Evolutionary conservation across 2,329 filamentous ascomycete species (phyloP), one percentile per base, ranked within the genome.

Genomic region (Penicillium sp.): DNA sequence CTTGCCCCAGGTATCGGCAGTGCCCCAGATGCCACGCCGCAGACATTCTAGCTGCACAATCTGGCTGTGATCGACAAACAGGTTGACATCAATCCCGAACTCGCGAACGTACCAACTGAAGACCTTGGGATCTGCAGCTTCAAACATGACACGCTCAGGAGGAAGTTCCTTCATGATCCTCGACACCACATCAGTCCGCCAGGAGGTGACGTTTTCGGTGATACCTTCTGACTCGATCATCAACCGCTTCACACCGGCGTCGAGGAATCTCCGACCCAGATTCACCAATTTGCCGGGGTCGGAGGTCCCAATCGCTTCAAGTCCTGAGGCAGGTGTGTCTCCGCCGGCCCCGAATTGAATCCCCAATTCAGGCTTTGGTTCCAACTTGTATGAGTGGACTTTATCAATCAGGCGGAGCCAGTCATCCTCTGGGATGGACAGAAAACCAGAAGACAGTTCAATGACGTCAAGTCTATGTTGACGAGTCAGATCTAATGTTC

Each of bases 211-310:
- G 50, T 83, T 84, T 71, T 83, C 81, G 0, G 81, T 84, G 60
- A 84, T 84, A 0, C 81, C 81, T 68, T 84, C 81, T n/a, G 80
- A 82, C 64, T 85, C 81, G 53, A 83, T 81, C 81, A 84, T 84
- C 62, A 84, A 73, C 9, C 80, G 71, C 66, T 83, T 81, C 3
- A 84, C 80, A 0, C 81, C 81, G 0, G 74, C 77, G 18, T 79
- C 73, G 16, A 83, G 72, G 59, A 84, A 84, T 40, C 72, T 71
- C 56, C 72, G 77, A 11, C 78, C 81, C 59, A 82, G 65, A 53
- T 79, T 76, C 20, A 82, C 73, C 31, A 83, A 65, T 57, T 79
- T 80, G 14, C 71, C 70, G 0, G 80, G 78, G 58, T 82, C 80
- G 5, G 76, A 78, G 11, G 79, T 79, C 3, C 79, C 80, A 18